Base-by-base conservation (phyloP, 371 early-diverging fungal species). In the Choanephora cucurbitarum region DNA sequence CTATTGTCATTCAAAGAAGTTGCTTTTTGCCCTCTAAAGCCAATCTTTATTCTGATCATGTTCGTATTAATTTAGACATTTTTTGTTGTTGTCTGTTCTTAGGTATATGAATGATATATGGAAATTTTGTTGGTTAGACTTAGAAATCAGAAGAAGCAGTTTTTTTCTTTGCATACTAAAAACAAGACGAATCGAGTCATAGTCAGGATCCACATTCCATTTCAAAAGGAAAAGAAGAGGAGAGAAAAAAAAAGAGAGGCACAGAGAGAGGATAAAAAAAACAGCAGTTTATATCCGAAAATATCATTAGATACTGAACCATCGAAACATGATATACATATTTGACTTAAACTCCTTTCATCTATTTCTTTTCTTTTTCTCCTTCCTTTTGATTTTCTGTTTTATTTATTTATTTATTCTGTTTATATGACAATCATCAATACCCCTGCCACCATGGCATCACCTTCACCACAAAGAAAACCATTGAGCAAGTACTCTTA, bases 391-490 rank as follows among this genome's bases (percentile, higher is more conserved):
- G 45, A 46, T 28, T 51, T 49, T 58, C 18, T 9, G 44, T 43
- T 54, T 32, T 62, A 39, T 50, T 51, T 65, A 22, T 55, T 40
- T 49, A 33, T 47, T 49, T 51, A 18, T 34, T 49, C 28, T 45
- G 39, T 11, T 31, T 55, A 15, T 23, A 55, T 57, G 67, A 48
- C 57, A 51, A 31, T 57, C 21, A 57, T 65, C 48, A 58, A 60
- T 32, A 48, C 62, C 9, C 9, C 37, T 37, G 67, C 62, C 9
- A 37, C 37, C 10, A 70, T 73, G 21, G 69, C 72, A 19, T 77
- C 75, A 1, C 78, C 78, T 40, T 57, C 75, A 22, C 75, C 78
- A 28, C 78, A 78, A 42, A 60, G 75, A 55, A 64, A 66, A 43
- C 31, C 57, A 48, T 47, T 64, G 58, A 40, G 57, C 47, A 62